Conservation (phyloP, 768 basidiomycete species). For the Botryobasidium botryosum region DNA sequence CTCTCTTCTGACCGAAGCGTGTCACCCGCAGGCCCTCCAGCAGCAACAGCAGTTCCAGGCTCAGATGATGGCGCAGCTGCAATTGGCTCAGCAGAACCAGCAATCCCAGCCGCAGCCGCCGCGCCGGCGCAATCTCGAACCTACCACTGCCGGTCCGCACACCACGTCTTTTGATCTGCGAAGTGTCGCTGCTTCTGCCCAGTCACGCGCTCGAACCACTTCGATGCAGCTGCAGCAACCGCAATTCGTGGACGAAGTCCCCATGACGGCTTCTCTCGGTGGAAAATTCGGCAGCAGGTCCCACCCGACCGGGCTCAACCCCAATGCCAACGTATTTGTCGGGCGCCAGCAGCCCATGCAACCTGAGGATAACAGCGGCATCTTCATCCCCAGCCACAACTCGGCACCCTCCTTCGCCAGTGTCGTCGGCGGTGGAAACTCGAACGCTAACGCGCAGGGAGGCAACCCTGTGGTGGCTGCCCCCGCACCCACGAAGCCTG, state of each 20-base stretch:
- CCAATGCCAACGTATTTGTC: constrained; percentile 25
- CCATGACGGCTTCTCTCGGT: constrained; percentile 66
- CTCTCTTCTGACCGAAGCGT: too few relatives aligned
- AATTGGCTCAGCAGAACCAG: constrained; percentile 12
- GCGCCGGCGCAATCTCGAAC: constrained; percentile 37
- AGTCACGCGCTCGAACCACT: constrained; percentile 30
- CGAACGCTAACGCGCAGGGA: constrained; percentile 43
- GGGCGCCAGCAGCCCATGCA: constrained; percentile 24
- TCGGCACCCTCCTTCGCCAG: constrained; percentile 30
- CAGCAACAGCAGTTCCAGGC: constrained; percentile 30
- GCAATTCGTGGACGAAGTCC: constrained; percentile 38
- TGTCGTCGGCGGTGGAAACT: constrained; percentile 53
- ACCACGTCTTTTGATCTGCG: constrained; percentile 48
- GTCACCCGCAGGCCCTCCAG: constrained; percentile 37
- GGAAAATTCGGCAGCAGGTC: constrained; percentile 63
- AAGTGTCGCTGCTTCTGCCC: constrained; percentile 17
- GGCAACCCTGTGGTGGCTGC: too few relatives aligned
- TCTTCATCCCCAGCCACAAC: too few relatives aligned
- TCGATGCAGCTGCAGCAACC: neutral
- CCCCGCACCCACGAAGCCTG: constrained; percentile 12
- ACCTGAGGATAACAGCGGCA: too few relatives aligned
- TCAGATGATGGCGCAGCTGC: constrained; percentile 9
- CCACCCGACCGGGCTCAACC: constrained; percentile 18
- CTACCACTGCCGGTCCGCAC: constrained; percentile 59
- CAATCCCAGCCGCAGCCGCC: constrained; percentile 29